Evolutionary conservation across 2,329 filamentous ascomycete genomes (phyloP), one percentile per base, ranked within the genome.

Genomic region (Chaetoscypha palmicola): DNA sequence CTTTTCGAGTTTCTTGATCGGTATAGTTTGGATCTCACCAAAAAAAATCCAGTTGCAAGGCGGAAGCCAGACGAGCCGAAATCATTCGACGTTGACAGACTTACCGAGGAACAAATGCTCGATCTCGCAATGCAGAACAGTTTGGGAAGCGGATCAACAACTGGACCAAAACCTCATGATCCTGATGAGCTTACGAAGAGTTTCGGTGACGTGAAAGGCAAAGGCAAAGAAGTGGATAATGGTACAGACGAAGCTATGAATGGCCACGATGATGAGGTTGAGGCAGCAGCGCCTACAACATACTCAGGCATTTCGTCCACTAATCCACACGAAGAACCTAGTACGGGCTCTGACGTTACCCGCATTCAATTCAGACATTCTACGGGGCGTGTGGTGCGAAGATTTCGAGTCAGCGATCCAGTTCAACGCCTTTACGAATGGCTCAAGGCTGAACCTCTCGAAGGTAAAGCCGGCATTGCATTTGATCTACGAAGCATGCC

Each of bases 71-170:
- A 88, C 59, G 74, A 74, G 44, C 71, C 77, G 35, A 82, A 83
- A 60, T 72, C 77, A 40, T 73, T 86, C 43, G 86, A 91, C 52
- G 77, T 96, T 2, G 84, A 85, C 46, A 80, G 85, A 30, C 91
- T 98, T 83, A 95, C 88, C 0, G 92, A 98, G 62, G 90, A 97
- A 38, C 90, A 98, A 67, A 94, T 95, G 89, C 70, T 98, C 55
- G 85, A 96, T 64, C 81, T 96, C 76, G 92, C 92, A 0, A 65
- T 98, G 60, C 81, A 90, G 62, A 92, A 94, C 67, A 96, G 90
- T 60, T 68, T 97, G 35, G 81, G 79, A 11, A 76, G 67, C 26
- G 66, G 63, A 14, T 65, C 59, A 38, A 61, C 62, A 58, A 50
- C 61, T 57, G 57, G 62, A 59, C 62, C 76, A 0, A 81, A 78